These are phyloP conservation scores for Petunia secreta DNA, from an alignment of 257 asterid species.

Conservation along the genomic window DNA sequence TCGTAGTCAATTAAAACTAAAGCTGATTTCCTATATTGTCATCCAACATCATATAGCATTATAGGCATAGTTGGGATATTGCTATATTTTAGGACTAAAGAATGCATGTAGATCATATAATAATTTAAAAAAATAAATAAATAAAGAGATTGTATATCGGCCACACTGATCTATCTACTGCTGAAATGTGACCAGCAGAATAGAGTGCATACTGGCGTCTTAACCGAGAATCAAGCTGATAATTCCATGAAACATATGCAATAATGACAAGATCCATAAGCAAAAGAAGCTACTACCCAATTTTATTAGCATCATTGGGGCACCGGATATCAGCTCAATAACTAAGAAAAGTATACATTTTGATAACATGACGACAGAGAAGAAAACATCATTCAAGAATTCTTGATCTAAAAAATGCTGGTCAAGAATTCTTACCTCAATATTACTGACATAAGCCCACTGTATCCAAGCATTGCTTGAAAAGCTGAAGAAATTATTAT, in stretches of 20 bases:
- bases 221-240: not conserved
- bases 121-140: not conserved
- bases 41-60: not conserved
- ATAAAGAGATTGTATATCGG: not conserved
- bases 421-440: constrained; percentile 54
- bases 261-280: constrained; percentile 15
- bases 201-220: not conserved
- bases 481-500: constrained; percentile 91
- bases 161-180: not conserved
- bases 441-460: constrained; percentile 80
- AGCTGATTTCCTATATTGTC: not conserved
- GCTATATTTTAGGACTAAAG: not conserved
- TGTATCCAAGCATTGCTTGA: constrained; percentile 91
- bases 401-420: not conserved
- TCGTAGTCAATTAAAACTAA: not conserved
- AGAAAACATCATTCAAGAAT: not conserved
- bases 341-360: not conserved
- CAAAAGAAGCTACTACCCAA: not conserved
- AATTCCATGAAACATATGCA: not conserved
- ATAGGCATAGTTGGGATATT: not conserved
- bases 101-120: not conserved
- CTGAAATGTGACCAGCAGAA: not conserved
- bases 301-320: not conserved
- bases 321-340: constrained; percentile 6
- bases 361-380: not conserved